These are phyloP conservation scores for Nigrospora osmanthi DNA, from an alignment of 2,329 filamentous ascomycete species.

Conservation along the genomic window DNA sequence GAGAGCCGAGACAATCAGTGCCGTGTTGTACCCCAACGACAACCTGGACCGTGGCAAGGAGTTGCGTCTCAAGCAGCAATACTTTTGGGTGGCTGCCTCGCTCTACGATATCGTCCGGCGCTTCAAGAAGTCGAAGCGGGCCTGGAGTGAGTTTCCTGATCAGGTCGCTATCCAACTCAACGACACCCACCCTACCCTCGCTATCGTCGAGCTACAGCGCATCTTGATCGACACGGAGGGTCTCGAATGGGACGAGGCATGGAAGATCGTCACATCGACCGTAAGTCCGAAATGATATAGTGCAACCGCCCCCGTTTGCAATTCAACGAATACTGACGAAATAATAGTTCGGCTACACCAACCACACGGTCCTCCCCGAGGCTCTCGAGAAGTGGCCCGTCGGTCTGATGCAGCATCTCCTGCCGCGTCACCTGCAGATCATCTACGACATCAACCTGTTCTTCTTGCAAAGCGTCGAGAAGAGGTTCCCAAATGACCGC, in stretches of 20 bases:
- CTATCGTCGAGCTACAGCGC: conserved; percentile 90
- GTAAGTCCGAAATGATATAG: conserved; percentile 32
- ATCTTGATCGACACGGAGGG: conserved; percentile 87
- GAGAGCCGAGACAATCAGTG: conserved; percentile 96
- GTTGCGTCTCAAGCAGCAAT: conserved; percentile 95
- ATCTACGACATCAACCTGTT: conserved; percentile 97
- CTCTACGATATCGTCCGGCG: conserved; percentile 92
- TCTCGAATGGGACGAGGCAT: conserved; percentile 87
- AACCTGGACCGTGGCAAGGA: conserved; percentile 96
- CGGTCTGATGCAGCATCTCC: conserved; percentile 80
- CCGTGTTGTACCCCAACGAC: conserved; percentile 94
- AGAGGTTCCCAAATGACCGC: conserved; percentile 79
- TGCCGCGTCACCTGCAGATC: conserved; percentile 91
- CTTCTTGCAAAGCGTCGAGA: conserved; percentile 88
- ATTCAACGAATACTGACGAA: too few relatives aligned
- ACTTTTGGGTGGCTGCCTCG: conserved; percentile 98
- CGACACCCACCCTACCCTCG: conserved; percentile 93
- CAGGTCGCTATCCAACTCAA: conserved; percentile 97
- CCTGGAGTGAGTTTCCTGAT: conserved; percentile 87
- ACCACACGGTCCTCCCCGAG: conserved; percentile 95
- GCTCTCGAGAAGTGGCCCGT: conserved; percentile 98
- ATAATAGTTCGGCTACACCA: conserved; percentile 81
- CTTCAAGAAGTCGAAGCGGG: conserved; percentile 93
- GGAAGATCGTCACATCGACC: conserved; percentile 68
- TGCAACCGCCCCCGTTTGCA: conserved; percentile 2